Base-by-base conservation (phyloP, 2,329 filamentous ascomycete genomes). In the Fusarium chuoi region DNA sequence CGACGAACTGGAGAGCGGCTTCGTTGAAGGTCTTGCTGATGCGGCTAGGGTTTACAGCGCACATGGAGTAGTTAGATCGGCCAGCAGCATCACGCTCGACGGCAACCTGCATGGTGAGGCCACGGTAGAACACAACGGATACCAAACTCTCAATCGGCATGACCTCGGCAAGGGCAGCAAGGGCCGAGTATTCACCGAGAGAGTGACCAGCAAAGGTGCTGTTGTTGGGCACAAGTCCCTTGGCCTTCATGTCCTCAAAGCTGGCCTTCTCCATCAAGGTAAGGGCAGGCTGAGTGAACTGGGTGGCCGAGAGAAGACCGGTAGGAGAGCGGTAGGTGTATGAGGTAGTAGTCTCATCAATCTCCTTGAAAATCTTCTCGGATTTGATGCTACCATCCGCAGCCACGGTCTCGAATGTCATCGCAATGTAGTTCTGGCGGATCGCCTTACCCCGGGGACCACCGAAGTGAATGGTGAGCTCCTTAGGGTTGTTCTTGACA, bases 261-360 rank as follows among this genome's bases (percentile, higher is more conserved):
- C 94, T 97, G 68, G 96, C 96, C 90, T 99, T 99, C 88, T 99
- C 96, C 97, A 99, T 99, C 56, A 99, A 89, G 2, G 96, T 99
- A 78, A 99, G 87, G 57, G 96, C 96, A 39, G 96, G 96, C 85
- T 99, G 96, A 0, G 96, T 99, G 87, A 99, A 99, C 82, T 99
- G 96, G 9, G 96, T 99, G 8, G 97, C 96, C 42, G 96, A 99
- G 44, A 99, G 89, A 61, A 99, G 89, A 79, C 96, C 96, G 6
- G 94, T 97, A 4, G 96, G 96, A 18, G 96, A 99, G 68, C 93
- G 91, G 88, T 98, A 99, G 4, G 96, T 99, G 88, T 99, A 99
- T 1, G 94, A 98, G 11, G 93, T 94, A 5, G 96, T 98, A 81
- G 89, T 92, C 85, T 98, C 96, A 79, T 93, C 90, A 78, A 99